phyloP scores from a whole-genome alignment of 495 filamentous ascomycete genomes.

The Aspergillus mulundensis region DNA sequence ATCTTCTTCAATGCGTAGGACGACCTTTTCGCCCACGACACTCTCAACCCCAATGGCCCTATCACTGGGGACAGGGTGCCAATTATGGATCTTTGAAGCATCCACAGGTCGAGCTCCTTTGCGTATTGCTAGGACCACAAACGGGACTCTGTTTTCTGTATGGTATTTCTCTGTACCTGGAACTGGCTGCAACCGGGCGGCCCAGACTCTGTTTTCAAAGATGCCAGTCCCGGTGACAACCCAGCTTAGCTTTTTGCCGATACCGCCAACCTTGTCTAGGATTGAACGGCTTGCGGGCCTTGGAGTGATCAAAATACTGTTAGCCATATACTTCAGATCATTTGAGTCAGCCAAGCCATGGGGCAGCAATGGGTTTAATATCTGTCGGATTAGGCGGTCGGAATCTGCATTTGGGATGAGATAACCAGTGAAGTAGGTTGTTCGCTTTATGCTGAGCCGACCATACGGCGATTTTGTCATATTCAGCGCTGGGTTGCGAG shows the following conservation, averaged over 20 bases:
- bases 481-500: constrained; percentile 34
- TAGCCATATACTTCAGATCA: constrained; percentile 80
- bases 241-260: constrained; percentile 79
- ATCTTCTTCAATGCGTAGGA: constrained; percentile 75
- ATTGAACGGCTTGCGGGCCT: constrained; percentile 63
- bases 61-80: constrained; percentile 70
- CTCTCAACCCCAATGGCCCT: constrained; percentile 69
- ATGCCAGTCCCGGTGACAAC: constrained; percentile 70
- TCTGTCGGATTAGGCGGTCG: constrained; percentile 61
- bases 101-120: constrained; percentile 72
- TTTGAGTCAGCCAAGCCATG: constrained; percentile 44
- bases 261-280: constrained; percentile 76
- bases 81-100: constrained; percentile 76
- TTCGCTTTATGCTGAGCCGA: constrained; percentile 71
- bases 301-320: constrained; percentile 84
- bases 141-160: constrained; percentile 68
- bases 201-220: constrained; percentile 81
- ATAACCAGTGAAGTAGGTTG: constrained; percentile 93
- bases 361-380: constrained; percentile 52
- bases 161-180: constrained; percentile 59
- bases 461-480: constrained; percentile 28
- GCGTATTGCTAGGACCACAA: constrained; percentile 71
- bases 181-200: constrained; percentile 70
- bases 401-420: constrained; percentile 68
- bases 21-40: constrained; percentile 77